A percentile compares a stretch with the other conserved stretches of the same genome.
These are phyloP conservation scores for Lasiodiplodia hormozganensis DNA, from an alignment of 2,329 filamentous ascomycete species.

Conservation along the genomic window DNA sequence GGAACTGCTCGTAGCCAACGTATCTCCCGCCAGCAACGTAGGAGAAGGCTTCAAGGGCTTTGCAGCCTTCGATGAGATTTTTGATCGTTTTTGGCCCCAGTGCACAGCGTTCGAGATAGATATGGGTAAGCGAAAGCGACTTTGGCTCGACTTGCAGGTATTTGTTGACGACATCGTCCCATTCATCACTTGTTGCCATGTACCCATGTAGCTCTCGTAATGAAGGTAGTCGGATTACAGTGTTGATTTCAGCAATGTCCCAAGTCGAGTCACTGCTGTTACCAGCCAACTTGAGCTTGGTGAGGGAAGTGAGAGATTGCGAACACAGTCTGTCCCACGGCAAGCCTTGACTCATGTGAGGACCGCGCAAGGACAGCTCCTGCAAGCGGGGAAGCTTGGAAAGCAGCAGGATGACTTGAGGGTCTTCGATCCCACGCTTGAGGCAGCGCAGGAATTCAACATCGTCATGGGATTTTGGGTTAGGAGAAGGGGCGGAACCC, in stretches of 20 bases:
- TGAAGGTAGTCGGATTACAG: conserved; percentile 9
- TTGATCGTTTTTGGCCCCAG: conserved; percentile 6
- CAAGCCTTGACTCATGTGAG: not conserved
- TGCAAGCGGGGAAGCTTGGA: conserved; percentile 18
- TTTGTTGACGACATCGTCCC: not conserved
- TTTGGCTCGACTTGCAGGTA: not conserved
- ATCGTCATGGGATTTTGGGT: not conserved
- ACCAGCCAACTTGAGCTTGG: conserved; percentile 6
- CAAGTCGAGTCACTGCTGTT: not conserved
- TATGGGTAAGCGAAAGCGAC: conserved; percentile 20
- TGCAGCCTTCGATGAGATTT: conserved; percentile 10
- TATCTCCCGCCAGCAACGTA: conserved; percentile 5
- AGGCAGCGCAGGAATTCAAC: conserved; percentile 18
- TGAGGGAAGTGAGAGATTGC: not conserved
- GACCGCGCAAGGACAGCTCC: conserved; percentile 3
- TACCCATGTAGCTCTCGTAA: conserved; percentile 20
- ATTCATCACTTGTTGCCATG: not conserved
- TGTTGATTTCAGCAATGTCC: not conserved
- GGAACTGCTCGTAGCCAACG: conserved; percentile 14
- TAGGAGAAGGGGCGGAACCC: not conserved
- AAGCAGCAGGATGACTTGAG: conserved; percentile 21
- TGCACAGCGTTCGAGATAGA: conserved; percentile 16
- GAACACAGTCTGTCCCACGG: conserved; percentile 6
- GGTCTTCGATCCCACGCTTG: conserved; percentile 9
- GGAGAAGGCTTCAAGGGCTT: conserved; percentile 20